These are phyloP conservation scores for Pleurotus pulmonarius DNA, from an alignment of 768 basidiomycete genomes.

Conservation along the genomic window DNA sequence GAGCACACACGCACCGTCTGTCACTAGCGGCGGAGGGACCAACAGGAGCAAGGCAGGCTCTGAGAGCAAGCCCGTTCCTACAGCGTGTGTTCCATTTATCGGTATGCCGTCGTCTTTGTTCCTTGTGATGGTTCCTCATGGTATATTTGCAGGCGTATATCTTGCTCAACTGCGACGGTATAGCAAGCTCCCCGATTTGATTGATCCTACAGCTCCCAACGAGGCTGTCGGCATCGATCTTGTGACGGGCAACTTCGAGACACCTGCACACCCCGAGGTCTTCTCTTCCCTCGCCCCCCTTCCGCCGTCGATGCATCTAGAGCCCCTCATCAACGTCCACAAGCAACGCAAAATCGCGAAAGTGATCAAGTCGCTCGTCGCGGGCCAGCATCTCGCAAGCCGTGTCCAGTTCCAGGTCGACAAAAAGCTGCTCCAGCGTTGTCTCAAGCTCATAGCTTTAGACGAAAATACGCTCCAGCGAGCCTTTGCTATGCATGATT, in stretches of 20 bases:
- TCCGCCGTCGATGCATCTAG: constrained; percentile 74
- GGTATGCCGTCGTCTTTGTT: constrained; percentile 36
- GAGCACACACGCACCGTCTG: constrained; percentile 50
- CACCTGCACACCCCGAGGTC: constrained; percentile 74
- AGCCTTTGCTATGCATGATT: constrained; percentile 27
- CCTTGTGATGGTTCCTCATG: too few species aligned
- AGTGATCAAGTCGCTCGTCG: constrained; percentile 76
- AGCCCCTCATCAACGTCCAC: constrained; percentile 85
- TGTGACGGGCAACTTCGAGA: constrained; percentile 56
- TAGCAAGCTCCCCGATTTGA: constrained; percentile 69
- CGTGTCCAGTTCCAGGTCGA: constrained; percentile 67
- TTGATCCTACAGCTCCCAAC: constrained; percentile 80
- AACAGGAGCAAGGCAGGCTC: constrained; percentile 38
- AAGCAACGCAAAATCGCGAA: constrained; percentile 81
- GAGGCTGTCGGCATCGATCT: constrained; percentile 64
- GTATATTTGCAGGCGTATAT: constrained; percentile 56
- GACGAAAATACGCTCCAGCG: constrained; percentile 52
- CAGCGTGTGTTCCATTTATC: constrained; percentile 79
- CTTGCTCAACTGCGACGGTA: constrained; percentile 66
- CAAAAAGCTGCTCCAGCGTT: constrained; percentile 73
- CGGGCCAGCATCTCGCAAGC: constrained; percentile 79
- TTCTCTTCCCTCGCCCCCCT: constrained; percentile 71
- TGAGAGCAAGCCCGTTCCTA: constrained; percentile 36
- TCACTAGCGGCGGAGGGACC: constrained; percentile 39
- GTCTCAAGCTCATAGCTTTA: constrained; percentile 66